Conservation (phyloP, 1,284 basidiomycete genomes). For the Ganoderma multipileum region DNA sequence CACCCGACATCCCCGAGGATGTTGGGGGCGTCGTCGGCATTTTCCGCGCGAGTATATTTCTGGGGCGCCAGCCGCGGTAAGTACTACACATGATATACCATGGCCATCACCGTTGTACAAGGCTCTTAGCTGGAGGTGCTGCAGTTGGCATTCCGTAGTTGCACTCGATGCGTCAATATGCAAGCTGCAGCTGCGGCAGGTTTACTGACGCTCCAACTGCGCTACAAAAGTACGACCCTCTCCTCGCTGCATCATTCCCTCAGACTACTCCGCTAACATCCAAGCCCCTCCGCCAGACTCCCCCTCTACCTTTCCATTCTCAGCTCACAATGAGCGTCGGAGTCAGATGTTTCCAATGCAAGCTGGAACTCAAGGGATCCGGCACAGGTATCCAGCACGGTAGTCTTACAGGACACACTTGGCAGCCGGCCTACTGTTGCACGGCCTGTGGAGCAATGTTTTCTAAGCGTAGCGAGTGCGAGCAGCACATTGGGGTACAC, state of each 20-base stretch:
- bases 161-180: neutral
- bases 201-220: neutral
- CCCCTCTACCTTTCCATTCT: neutral
- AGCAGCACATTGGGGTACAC: neutral
- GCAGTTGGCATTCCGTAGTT: neutral
- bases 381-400: conserved; percentile 1
- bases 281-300: neutral
- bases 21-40: neutral
- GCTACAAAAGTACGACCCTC: neutral
- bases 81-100: too few relatives aligned
- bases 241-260: neutral
- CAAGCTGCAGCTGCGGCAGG: neutral
- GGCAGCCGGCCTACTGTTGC: conserved; percentile 14
- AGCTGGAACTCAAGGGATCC: neutral
- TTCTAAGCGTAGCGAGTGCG: conserved; percentile 1
- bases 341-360: conserved; percentile 16
- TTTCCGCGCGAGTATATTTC: neutral
- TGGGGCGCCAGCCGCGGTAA: neutral
- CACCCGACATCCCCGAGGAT: neutral
- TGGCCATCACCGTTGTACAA: too few relatives aligned
- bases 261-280: neutral
- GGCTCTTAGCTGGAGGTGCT: neutral
- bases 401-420: neutral
- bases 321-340: conserved; percentile 1
- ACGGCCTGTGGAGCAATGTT: conserved; percentile 7